Conservation (phyloP, 2,329 filamentous ascomycete genomes). For the Domatiomyces catenatus region DNA sequence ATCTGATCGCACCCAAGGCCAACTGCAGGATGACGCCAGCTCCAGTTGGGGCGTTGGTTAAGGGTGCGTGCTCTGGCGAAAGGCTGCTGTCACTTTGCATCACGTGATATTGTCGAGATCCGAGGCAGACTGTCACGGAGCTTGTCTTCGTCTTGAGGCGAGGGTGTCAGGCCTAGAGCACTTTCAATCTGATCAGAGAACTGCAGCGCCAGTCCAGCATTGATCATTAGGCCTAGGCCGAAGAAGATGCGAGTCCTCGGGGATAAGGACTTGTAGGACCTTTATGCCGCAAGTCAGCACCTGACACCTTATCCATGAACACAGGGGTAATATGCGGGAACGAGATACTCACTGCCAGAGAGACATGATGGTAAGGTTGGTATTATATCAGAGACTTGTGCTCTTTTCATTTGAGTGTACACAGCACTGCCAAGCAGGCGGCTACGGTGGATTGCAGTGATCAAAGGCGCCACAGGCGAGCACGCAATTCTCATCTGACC, state of each 20-base stretch:
- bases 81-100: background rate
- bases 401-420: background rate
- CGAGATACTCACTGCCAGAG: conserved; percentile 11
- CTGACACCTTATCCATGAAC: background rate
- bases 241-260: conserved; percentile 15
- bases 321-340: background rate
- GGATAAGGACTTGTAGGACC: conserved; percentile 14
- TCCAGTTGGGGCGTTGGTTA: background rate
- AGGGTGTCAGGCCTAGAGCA: conserved; percentile 10
- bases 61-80: background rate
- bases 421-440: too few species aligned
- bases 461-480: background rate
- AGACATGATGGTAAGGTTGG: conserved; percentile 6
- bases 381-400: background rate
- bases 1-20: background rate
- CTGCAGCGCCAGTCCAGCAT: conserved; percentile 13
- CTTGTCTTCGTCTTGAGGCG: conserved; percentile 6
- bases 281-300: conserved; percentile 1
- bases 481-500: background rate
- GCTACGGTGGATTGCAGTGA: background rate
- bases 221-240: conserved; percentile 14
- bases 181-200: conserved; percentile 17
- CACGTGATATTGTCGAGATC: background rate
- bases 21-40: too few species aligned
- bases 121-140: background rate